A percentile compares a stretch with the other conserved stretches of the same genome.
Evolutionary conservation across 2,329 filamentous ascomycete genomes (phyloP).

Genomic region (Helminthosporium solani): DNA sequence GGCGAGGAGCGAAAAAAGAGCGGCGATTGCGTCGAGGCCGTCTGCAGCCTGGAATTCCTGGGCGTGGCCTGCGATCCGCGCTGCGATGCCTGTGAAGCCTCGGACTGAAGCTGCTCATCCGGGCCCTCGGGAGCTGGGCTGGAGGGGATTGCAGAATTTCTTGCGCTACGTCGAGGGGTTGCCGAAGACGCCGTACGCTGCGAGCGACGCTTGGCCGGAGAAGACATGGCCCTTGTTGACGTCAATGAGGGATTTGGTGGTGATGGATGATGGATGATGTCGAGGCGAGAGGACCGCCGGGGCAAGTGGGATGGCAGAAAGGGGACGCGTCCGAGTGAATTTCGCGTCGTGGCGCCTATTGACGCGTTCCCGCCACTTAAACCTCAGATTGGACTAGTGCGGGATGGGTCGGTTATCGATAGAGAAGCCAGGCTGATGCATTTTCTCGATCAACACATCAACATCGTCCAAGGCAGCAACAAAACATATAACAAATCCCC

Average conservation of each 20-base stretch:
- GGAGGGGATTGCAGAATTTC: slow-evolving; percentile 57
- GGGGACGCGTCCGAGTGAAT: slow-evolving; percentile 21
- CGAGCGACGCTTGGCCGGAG: slow-evolving; percentile 58
- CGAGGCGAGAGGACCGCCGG: slow-evolving; percentile 8
- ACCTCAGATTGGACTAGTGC: slow-evolving; percentile 3
- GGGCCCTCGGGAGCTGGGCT: slow-evolving; percentile 48
- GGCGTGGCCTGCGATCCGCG: slow-evolving; percentile 49
- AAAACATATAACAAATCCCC: slow-evolving; percentile 10
- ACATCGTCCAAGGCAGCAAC: slow-evolving; percentile 14
- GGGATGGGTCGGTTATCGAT: slow-evolving; percentile 1
- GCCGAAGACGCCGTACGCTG: slow-evolving; percentile 56
- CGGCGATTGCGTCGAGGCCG: slow-evolving; percentile 63
- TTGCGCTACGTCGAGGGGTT: slow-evolving; percentile 56
- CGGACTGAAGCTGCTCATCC: slow-evolving; percentile 46
- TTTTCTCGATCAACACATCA: slow-evolving; percentile 21
- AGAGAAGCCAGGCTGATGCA: too few relatives aligned
- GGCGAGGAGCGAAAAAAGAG: slow-evolving; percentile 72
- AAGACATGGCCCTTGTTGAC: slow-evolving; percentile 56
- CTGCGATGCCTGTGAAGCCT: slow-evolving; percentile 44
- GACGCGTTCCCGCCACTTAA: slow-evolving; percentile 7
- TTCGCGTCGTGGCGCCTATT: slow-evolving; percentile 21
- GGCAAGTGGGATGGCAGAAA: slow-evolving; percentile 18
- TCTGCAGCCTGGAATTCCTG: slow-evolving; percentile 46
- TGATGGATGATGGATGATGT: slow-evolving; percentile 3
- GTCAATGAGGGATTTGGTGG: not conserved